These are phyloP conservation scores for Kokia cookei DNA, from an alignment of 441 rosid genomes.

Conservation along the genomic window DNA sequence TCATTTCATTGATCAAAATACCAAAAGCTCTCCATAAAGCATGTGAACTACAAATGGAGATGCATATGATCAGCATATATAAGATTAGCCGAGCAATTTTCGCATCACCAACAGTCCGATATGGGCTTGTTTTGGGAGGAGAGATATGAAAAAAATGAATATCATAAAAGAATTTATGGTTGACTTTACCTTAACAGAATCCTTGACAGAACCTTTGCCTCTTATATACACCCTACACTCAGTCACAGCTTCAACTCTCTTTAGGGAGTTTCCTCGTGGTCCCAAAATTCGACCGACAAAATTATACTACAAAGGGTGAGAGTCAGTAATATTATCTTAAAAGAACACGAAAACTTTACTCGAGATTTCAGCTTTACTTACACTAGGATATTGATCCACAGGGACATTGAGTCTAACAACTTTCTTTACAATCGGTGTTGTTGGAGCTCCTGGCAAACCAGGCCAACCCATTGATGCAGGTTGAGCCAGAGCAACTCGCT, in stretches of 20 bases:
- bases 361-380: conserved; percentile 26
- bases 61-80: conserved; percentile 9
- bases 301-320: conserved; percentile 57
- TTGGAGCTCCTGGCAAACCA: conserved; percentile 58
- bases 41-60: conserved; percentile 15
- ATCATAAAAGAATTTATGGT: neutral
- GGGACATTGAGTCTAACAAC: conserved; percentile 90
- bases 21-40: neutral
- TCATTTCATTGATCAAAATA: neutral
- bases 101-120: conserved; percentile 25
- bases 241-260: conserved; percentile 81
- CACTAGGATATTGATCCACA: conserved; percentile 80
- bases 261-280: conserved; percentile 94
- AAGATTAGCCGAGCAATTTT: conserved; percentile 17
- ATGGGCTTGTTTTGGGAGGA: conserved; percentile 10
- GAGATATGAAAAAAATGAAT: neutral
- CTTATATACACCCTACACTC: conserved; percentile 84
- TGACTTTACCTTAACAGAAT: conserved; percentile 64
- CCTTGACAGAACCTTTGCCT: conserved; percentile 94
- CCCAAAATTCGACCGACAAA: conserved; percentile 95
- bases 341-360: neutral
- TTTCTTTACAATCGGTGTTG: conserved; percentile 58
- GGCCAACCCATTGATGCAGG: conserved; percentile 68
- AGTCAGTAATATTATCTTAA: conserved; percentile 19
- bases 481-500: conserved; percentile 58